Base-by-base conservation (phyloP, 2,329 filamentous ascomycete genomes). In the Cryphonectria nitschkei region DNA sequence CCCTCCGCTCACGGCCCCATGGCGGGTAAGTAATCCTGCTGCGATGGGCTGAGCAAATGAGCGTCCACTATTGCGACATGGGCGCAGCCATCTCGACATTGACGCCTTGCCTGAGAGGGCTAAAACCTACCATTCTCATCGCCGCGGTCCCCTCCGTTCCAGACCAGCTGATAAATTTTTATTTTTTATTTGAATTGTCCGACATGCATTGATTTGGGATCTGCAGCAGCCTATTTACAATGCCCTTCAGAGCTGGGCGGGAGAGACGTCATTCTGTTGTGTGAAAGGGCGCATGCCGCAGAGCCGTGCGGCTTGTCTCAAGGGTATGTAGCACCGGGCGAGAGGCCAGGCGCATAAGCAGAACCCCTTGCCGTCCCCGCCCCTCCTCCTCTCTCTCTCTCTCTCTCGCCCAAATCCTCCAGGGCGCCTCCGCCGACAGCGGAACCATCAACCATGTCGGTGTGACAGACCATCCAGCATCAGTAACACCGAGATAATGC, bases 61-160 rank as follows among this genome's bases (percentile, higher is more conserved):
- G 61, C 61, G 39, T 64, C 61, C 61, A 43, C 46, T 52, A 46
- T 64, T 65, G 32, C 63, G 63, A 65, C 63, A 37, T 61, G 39
- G 56, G 34, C 60, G 54, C 69, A 66, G 67, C 69, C 69, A 65
- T 71, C 67, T 69, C 69, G 67, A 71, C 67, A 71, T 65, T 19
- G 43, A 60, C 70, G 46, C 60, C 46, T 63, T 68, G 58, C 65
- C 69, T 60, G 65, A 46, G 62, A 56, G n/a, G 69, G 69, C 34
- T 52, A 58, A 62, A 58, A 34, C 58, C 2, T 50, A n/a, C 22
- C n/a, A 50, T 50, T 39, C 37, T 16, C 11, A 22, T 39, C 37
- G 22, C 26, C 3, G 9, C 1, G 26, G 22, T 34, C 37, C 62
- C 39, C 39, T 29, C 65, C 41, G 67, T 39, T 65, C 39, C 22